Evolutionary conservation across 495 filamentous ascomycete genomes (phyloP), one percentile per base, ranked within the genome.

Genomic region (Annulohypoxylon nitens): DNA sequence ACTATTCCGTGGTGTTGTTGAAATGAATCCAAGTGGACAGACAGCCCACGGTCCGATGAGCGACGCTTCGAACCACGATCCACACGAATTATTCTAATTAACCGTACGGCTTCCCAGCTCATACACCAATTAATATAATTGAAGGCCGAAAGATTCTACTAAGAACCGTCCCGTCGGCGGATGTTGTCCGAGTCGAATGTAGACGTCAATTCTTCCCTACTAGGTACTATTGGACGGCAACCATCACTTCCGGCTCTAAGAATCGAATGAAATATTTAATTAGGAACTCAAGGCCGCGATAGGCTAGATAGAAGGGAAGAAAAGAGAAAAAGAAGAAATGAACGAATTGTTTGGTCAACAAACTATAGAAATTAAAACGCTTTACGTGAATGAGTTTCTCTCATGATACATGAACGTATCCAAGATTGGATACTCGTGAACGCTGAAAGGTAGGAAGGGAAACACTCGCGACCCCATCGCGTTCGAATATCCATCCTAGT

Each of bases 401-500:
- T 39, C 45, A 23, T 23, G 55, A 33, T 25, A 47, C 59, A 30
- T 11, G 39, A 12, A 23, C 4, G 34, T 25, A 50, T 18, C 16
- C 47, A 6, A 51, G 4, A 39, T 61, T 7, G 39, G 39, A 43
- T 43, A 34, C 8, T 20, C 59, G 43, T 18, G 16, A 30, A 30
- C 30, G 30, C 5, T 30, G 30, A 34, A 50, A 51, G 55, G 33
- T 50, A 25, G 41, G 67, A 54, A 54, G 18, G 20, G 39, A 63
- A 72, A 67, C 61, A 67, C 66, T 51, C 54, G 65, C 65, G 61
- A 55, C 57, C 30, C 39, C 9, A 43, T 74, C 67, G 66, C 67
- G 62, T 63, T 63, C 51, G 33, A 53, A 37, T 54, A 54, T 33
- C 30, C 25, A 55, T 34, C 71, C 71, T 30, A 58, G 61, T 20